These are phyloP conservation scores for Pythium graminicola DNA, from an alignment of 352 stramenopile species.

Conservation along the genomic window DNA sequence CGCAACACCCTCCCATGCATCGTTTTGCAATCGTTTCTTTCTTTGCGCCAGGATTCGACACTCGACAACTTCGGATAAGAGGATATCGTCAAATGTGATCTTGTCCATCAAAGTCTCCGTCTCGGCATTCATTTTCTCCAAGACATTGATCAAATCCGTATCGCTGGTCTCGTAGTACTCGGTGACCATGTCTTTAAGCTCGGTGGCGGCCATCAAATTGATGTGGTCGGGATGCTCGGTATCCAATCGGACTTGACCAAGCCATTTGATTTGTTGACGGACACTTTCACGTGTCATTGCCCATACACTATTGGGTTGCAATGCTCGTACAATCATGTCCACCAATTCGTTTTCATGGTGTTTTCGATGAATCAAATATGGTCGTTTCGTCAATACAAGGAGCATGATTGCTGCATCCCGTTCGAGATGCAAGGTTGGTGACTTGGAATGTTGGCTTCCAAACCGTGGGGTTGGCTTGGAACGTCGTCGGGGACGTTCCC, in stretches of 20 bases:
- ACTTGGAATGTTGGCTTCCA: neutral
- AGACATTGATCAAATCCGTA: neutral
- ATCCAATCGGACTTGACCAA: neutral
- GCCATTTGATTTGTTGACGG: slow-evolving; percentile 8
- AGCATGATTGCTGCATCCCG: slow-evolving; percentile 7
- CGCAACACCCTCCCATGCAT: slow-evolving; percentile 2
- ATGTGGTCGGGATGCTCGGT: neutral
- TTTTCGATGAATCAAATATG: slow-evolving; percentile 1
- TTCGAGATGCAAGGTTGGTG: neutral
- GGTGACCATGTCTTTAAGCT: neutral
- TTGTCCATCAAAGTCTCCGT: too few relatives aligned
- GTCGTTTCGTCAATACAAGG: slow-evolving; percentile 7
- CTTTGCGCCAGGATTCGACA: neutral
- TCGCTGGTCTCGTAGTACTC: slow-evolving; percentile 6
- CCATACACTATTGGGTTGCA: slow-evolving; percentile 6
- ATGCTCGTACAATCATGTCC: neutral
- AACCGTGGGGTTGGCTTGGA: slow-evolving; percentile 10
- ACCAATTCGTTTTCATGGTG: neutral
- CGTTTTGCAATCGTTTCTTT: neutral
- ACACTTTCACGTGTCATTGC: neutral
- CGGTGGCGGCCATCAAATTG: neutral
- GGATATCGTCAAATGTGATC: slow-evolving; percentile 9
- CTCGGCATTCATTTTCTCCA: neutral
- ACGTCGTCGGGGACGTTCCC: neutral
- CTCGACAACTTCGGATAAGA: slow-evolving; percentile 1